Evolutionary conservation across 805 yeast species (phyloP), one percentile per base, ranked within the genome.

Genomic region (Wickerhamiella kurtzmanii): DNA sequence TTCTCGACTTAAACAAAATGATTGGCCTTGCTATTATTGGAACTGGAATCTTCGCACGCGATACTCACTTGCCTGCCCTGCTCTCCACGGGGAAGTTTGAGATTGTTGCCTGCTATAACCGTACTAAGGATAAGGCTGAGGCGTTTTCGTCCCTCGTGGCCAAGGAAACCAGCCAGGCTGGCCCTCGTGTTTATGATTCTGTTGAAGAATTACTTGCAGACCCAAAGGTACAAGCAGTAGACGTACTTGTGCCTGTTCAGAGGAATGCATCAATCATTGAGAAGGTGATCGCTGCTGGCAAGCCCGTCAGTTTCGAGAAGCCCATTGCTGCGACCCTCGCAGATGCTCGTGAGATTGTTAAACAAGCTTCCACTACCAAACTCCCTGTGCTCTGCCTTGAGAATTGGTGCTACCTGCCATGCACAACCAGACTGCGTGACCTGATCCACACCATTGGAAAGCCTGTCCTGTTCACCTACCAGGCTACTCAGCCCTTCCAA

Each of bases 171-270:
- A 32, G 6, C 15, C n/a, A 15, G 18, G 21, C 40, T 16, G 21
- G 22, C 17, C 56, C 62, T 20, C 75, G 76, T 51, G 77, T 85
- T 13, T 78, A 72, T 60, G 79, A 76, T 46, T 59, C 70, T 19
- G 59, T 83, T 46, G 92, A 82, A 40, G 76, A 68, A n/a, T 73
- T 82, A 16, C 68, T 87, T 56, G 63, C 66, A 39, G 87, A 82
- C 60, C 69, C 76, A n/a, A 63, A 73, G 0, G 75, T 87, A 40
- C 92, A 83, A 50, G 73, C 80, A 25, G 73, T 89, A 22, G 96
- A 89, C 60, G 94, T 86, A 2, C 70, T 88, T 51, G 73, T 89
- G 45, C 97, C 97, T n/a, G 95, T 80, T 1, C 89, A 86, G 62
- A 74, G 65, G 68, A 89, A 86, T 62, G 67, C 77, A 41, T 76